Evolutionary conservation across 169 alveolate species (phyloP), one percentile per base, ranked within the genome.

Genomic region (Plasmodium gallinaceum): DNA sequence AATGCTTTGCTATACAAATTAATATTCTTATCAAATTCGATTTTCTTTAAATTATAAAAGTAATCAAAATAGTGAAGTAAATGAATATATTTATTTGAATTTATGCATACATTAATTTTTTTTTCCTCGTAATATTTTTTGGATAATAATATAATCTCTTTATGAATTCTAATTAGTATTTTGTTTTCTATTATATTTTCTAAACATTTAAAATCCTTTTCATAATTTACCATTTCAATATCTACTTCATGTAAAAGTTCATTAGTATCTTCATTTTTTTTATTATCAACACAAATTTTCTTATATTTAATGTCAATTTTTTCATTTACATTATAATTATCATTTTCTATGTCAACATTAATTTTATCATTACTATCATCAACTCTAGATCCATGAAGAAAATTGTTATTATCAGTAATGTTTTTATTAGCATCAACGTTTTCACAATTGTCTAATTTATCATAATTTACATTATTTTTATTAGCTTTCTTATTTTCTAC

Each of bases 1-100:
- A 83, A 61, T n/a, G 91, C 91, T 18, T 83, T 83, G 22, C 91
- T 68, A 61, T 83, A 83, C 37, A 83, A 32, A 32, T 83, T 85
- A 16, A 83, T 68, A 39, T 68, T 68, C 7, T 12, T 68, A 22
- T 83, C 91, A 61, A 68, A 83, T 43, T 83, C 91, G 7, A 14
- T 83, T 60, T 71, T 20, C 48, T 83, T 83, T 46, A 83, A 37
- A 61, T 68, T 54, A 61, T 52, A 83, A 10, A 83, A 83, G 32
- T 83, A 32, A 16, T 83, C 91, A 9, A 83, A 83, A 46, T 83
- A 69, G 3, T 83, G 74, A 18, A 83, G 45, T 5, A 83, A 66
- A 61, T 83, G 91, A 26, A 83, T 14, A 43, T 83, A 83, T 48
- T 68, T 66, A 62, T 68, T 66, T 7, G 80, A 83, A 43, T 83